These are phyloP conservation scores for Candida orba DNA, from an alignment of 805 yeast species.

Conservation along the genomic window DNA sequence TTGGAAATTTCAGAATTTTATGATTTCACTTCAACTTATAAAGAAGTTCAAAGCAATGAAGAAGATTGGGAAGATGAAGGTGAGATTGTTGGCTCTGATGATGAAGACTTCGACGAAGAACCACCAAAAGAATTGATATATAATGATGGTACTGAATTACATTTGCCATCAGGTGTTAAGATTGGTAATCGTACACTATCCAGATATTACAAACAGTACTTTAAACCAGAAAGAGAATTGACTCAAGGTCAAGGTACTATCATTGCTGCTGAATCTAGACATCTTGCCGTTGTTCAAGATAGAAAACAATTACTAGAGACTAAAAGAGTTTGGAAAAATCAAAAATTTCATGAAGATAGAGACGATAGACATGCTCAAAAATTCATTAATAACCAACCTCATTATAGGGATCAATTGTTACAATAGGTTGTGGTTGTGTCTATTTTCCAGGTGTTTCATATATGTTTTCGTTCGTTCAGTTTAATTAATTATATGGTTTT, in stretches of 20 bases:
- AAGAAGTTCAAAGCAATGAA: conserved; percentile 24
- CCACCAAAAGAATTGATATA: conserved; percentile 38
- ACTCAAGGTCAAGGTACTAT: conserved; percentile 82
- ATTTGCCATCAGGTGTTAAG: conserved; percentile 74
- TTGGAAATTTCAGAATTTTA: conserved; percentile 87
- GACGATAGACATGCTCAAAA: conserved; percentile 58
- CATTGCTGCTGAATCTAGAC: conserved; percentile 75
- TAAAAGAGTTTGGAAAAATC: conserved; percentile 67
- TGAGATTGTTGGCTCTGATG: conserved; percentile 26
- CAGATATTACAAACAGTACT: conserved; percentile 71
- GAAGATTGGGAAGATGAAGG: conserved; percentile 31
- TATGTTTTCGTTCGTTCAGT: neutral
- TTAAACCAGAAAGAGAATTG: conserved; percentile 48
- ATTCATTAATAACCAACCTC: conserved; percentile 80
- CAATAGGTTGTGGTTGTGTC: conserved; percentile 22
- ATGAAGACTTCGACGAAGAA: conserved; percentile 28
- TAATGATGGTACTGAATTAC: conserved; percentile 61
- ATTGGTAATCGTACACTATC: conserved; percentile 83
- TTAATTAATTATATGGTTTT: too few species aligned
- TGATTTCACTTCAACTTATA: conserved; percentile 75
- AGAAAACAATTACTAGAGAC: conserved; percentile 40
- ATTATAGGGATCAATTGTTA: conserved; percentile 75
- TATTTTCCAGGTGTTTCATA: neutral
- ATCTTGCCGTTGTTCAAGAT: conserved; percentile 31
- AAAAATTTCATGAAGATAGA: conserved; percentile 42